Base-by-base conservation (phyloP, 2,329 filamentous ascomycete species). In the Aspergillus sp. region DNA sequence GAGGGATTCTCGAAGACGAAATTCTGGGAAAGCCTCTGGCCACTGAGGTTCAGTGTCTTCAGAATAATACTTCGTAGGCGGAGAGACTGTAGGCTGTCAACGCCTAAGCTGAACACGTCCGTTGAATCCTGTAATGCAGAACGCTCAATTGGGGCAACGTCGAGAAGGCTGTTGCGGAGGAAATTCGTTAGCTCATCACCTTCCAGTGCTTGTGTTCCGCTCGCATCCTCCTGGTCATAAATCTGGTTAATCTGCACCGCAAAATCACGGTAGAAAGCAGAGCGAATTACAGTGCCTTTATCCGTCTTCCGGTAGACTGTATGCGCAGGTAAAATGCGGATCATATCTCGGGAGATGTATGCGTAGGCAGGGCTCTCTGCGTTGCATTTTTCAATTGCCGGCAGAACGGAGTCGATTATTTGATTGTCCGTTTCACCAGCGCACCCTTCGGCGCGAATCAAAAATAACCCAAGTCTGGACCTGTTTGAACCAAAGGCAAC, bases 401-500 rank as follows among this genome's bases (percentile, higher is more conserved):
- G 78, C 73, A 76, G 80, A 0, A 86, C 74, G 0, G 67, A 61
- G 1, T 81, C 70, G 0, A 86, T 64, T n/a, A 81, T 74, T 11
- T 84, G 76, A 0, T 76, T 68, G 2, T 80, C 72, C 0, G 74
- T 64, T 50, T 82, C 68, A 0, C 66, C 65, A 0, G 76, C 76
- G 4, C 71, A 69, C 12, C 79, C 22, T 2, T 47, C 76, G 13
- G 78, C 74, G 18, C 80, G 78, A 22, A 87, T 72, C 15, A 87
- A 71, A n/a, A 87, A 62, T 7, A 85, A 62, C 1, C 84, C 85
- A 0, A 82, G 80, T n/a, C 81, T 74, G 1, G 79, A 73, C 45
- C 76, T 77, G 11, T 80, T 82, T 2, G 80, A 76, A 0, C 85
- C 85, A 58, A 87, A 85, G 1, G 86, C 78, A 3, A 86, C 74